Evolutionary conservation across 2,329 filamentous ascomycete genomes (phyloP).

Genomic region (Pseudogymnoascus sp.): DNA sequence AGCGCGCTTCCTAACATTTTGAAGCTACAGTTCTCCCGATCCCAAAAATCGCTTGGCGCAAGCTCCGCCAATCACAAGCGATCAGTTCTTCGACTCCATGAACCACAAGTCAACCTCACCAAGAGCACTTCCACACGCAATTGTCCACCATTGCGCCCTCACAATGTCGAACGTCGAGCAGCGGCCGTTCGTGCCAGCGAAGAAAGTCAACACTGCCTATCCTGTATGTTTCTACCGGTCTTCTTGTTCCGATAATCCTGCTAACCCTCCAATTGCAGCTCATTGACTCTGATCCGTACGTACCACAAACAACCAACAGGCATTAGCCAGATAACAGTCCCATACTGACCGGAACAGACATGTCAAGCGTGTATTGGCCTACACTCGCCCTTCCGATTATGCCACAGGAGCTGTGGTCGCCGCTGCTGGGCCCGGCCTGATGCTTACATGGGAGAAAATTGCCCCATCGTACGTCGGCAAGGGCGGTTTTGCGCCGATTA

Average conservation of each 20-base stretch:
- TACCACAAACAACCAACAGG: slow-evolving; percentile 20
- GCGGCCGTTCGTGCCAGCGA: slow-evolving; percentile 58
- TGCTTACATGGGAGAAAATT: slow-evolving; percentile 73
- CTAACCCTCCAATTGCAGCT: slow-evolving; percentile 53
- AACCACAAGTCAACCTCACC: slow-evolving; percentile 2
- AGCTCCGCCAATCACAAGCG: slow-evolving; percentile 4
- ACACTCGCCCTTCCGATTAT: slow-evolving; percentile 83
- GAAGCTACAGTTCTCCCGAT: slow-evolving; percentile 8
- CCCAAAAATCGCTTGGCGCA: slow-evolving; percentile 8
- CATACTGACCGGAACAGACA: slow-evolving; percentile 51
- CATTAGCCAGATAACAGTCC: neutral
- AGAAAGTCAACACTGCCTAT: slow-evolving; percentile 73
- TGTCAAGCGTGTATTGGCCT: slow-evolving; percentile 79
- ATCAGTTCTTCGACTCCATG: slow-evolving; percentile 8
- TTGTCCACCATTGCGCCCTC: slow-evolving; percentile 17
- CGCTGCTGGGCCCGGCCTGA: slow-evolving; percentile 62
- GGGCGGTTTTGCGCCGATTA: slow-evolving; percentile 70
- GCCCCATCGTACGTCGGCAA: slow-evolving; percentile 77
- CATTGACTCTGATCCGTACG: slow-evolving; percentile 98
- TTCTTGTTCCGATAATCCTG: slow-evolving; percentile 8
- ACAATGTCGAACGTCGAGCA: slow-evolving; percentile 30
- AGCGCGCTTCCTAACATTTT: slow-evolving; percentile 4
- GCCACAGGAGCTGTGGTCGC: slow-evolving; percentile 58
- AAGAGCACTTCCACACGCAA: slow-evolving; percentile 2
- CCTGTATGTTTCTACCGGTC: slow-evolving; percentile 54